phyloP scores from a whole-genome alignment of 495 filamentous ascomycete genomes.

The Trichocladium uniseriatum region DNA sequence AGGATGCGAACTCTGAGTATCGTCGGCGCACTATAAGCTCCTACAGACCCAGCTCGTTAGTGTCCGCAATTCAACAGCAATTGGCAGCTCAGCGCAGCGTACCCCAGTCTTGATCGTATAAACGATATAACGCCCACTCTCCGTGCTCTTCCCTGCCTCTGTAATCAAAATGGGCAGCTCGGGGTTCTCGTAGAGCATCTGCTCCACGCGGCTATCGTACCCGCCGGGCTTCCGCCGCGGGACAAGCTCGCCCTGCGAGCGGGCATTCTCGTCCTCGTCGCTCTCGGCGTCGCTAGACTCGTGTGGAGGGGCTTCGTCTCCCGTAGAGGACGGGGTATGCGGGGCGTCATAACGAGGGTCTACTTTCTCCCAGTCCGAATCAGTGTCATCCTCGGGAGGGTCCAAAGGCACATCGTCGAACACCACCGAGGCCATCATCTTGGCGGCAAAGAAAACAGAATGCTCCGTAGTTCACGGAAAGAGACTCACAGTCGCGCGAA shows the following conservation, averaged over 20 bases:
- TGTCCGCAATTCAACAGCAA: background rate
- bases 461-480: background rate
- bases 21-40: slow-evolving; percentile 89
- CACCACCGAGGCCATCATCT: slow-evolving; percentile 28
- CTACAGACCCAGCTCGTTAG: slow-evolving; percentile 39
- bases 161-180: slow-evolving; percentile 82
- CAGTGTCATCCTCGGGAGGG: slow-evolving; percentile 25
- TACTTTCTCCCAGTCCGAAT: slow-evolving; percentile 38
- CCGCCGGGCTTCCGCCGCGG: slow-evolving; percentile 64
- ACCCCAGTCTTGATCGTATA: slow-evolving; percentile 96
- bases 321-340: slow-evolving; percentile 37
- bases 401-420: slow-evolving; percentile 20
- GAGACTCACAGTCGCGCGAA: slow-evolving; percentile 40
- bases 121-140: slow-evolving; percentile 82
- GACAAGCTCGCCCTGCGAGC: slow-evolving; percentile 39
- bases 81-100: slow-evolving; percentile 12
- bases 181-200: slow-evolving; percentile 91
- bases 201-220: slow-evolving; percentile 91
- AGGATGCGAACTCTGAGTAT: slow-evolving; percentile 94
- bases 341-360: slow-evolving; percentile 34
- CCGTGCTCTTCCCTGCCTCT: slow-evolving; percentile 88
- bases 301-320: slow-evolving; percentile 30
- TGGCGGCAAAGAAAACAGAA: background rate
- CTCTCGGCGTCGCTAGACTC: slow-evolving; percentile 28
- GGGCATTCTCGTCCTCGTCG: slow-evolving; percentile 47